Base-by-base conservation (phyloP, 805 yeast species). In the Lachancea waltii region DNA sequence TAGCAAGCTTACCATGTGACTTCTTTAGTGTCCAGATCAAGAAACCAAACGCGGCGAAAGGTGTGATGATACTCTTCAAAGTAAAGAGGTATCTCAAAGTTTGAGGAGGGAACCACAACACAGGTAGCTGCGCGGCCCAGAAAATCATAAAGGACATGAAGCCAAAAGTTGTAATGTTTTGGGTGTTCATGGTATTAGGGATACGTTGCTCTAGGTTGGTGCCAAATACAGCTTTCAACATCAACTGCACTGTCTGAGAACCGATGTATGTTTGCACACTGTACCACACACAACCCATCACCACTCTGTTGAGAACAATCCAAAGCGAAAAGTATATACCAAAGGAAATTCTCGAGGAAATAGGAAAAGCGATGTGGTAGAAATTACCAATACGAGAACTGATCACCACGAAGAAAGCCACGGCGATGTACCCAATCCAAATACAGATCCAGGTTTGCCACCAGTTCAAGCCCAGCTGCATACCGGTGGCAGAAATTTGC, bases 391-490 rank as follows among this genome's bases (percentile, higher is more conserved):
- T 75, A 49, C 95, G 70, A 16, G 94, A 84, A 24, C 81, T 72
- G 15, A 77, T 53, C 7, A 76, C 73, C 22, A 87, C 79, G 53
- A 85, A 85, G 2, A 71, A 50, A 36, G 84, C 89, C 46, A 85
- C 79, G 33, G 83, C 64, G 17, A 70, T 54, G 60, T 87, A 87
- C 4, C 96, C 96, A 11, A 85, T 47, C 92, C 95, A 85, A 18
- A 87, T 89, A 8, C 90, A 75, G 29, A 86, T 66, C 95, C 95
- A 87, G 3, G 84, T 78, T 56, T 80, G 89, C 94, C 95, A 87
- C 95, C 95, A 86, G 10, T 80, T 73, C 61, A 87, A 64, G 10
- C 94, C 94, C 19, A 79, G 76, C 40, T 70, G 68, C 41, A 83
- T 79, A 50, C 95, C 95, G 0, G 95, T 83, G 3, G 92, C 80